phyloP scores from a whole-genome alignment of 2,329 filamentous ascomycete genomes.

The Chaetomiaceae sp. region DNA sequence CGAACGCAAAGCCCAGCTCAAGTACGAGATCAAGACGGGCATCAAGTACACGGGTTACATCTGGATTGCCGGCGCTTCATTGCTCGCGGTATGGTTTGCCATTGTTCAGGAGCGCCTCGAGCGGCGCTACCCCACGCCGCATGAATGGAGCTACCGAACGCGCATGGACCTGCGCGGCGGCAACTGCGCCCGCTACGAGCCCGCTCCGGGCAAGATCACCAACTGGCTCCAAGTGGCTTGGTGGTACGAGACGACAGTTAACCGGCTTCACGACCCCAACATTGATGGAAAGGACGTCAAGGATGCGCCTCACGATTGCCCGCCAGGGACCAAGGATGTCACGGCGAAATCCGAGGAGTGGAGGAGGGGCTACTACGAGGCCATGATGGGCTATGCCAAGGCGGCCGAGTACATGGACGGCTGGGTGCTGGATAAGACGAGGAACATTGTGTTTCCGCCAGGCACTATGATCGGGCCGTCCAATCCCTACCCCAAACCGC shows the following conservation, averaged over 20 bases:
- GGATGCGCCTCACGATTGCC: conserved; percentile 48
- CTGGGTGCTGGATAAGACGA: conserved; percentile 66
- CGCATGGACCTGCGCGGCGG: conserved; percentile 65
- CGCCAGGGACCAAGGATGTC: conserved; percentile 58
- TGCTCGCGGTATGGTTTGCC: conserved; percentile 59
- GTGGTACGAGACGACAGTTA: conserved; percentile 55
- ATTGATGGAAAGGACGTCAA: conserved; percentile 64
- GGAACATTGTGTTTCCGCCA: conserved; percentile 63
- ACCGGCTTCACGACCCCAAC: conserved; percentile 63
- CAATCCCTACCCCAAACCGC: conserved; percentile 73
- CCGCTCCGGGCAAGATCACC: conserved; percentile 46
- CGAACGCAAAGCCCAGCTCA: conserved; percentile 65
- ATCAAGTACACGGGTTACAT: conserved; percentile 63
- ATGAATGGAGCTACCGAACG: conserved; percentile 72
- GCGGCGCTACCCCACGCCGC: conserved; percentile 71
- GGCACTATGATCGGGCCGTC: conserved; percentile 76
- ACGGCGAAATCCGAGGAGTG: conserved; percentile 74
- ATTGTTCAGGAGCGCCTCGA: conserved; percentile 72
- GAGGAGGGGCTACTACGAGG: conserved; percentile 80
- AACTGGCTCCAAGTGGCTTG: conserved; percentile 67
- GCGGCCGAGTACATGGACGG: conserved; percentile 78
- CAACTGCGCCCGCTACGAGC: conserved; percentile 53
- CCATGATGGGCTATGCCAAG: conserved; percentile 70
- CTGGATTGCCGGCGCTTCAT: conserved; percentile 59
- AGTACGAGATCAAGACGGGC: conserved; percentile 64